These are phyloP conservation scores for Nemania sp. DNA, from an alignment of 2,329 filamentous ascomycete genomes.

Conservation along the genomic window DNA sequence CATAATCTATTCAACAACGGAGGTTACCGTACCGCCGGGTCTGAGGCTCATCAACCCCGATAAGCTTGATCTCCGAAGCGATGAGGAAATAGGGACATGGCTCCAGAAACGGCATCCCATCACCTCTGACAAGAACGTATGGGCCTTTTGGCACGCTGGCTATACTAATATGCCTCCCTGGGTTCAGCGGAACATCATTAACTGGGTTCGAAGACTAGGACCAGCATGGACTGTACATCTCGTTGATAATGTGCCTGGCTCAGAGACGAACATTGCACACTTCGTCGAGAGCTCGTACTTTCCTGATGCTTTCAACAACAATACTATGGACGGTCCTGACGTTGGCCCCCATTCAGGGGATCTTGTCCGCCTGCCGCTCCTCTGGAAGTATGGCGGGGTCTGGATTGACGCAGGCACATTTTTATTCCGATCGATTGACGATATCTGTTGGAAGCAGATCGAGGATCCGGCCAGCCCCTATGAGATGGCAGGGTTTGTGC, in stretches of 20 bases:
- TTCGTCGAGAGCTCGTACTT: slow-evolving; percentile 54
- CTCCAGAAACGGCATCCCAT: slow-evolving; percentile 50
- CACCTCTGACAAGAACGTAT: slow-evolving; percentile 56
- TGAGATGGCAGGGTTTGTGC: slow-evolving; percentile 50
- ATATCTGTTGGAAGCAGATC: slow-evolving; percentile 58
- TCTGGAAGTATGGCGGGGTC: slow-evolving; percentile 57
- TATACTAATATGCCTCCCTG: slow-evolving; percentile 51
- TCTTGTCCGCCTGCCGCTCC: slow-evolving; percentile 57
- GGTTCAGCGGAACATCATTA: slow-evolving; percentile 53
- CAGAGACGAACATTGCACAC: slow-evolving; percentile 52
- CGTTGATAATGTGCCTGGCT: slow-evolving; percentile 54
- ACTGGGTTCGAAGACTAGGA: slow-evolving; percentile 55
- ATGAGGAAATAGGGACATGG: slow-evolving; percentile 50
- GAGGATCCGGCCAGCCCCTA: slow-evolving; percentile 53
- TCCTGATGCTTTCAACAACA: slow-evolving; percentile 56
- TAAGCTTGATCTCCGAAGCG: slow-evolving; percentile 48
- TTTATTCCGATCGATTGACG: slow-evolving; percentile 56
- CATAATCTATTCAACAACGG: slow-evolving; percentile 26
- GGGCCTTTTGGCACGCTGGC: slow-evolving; percentile 58
- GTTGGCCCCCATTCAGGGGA: slow-evolving; percentile 60
- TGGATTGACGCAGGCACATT: slow-evolving; percentile 60
- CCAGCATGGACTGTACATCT: slow-evolving; percentile 56
- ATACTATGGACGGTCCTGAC: slow-evolving; percentile 58
- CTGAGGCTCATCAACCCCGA: slow-evolving; percentile 42
- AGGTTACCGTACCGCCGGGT: slow-evolving; percentile 40